Evolutionary conservation across 805 yeast species (phyloP).

Genomic region (Starmerella ratchasimensis): DNA sequence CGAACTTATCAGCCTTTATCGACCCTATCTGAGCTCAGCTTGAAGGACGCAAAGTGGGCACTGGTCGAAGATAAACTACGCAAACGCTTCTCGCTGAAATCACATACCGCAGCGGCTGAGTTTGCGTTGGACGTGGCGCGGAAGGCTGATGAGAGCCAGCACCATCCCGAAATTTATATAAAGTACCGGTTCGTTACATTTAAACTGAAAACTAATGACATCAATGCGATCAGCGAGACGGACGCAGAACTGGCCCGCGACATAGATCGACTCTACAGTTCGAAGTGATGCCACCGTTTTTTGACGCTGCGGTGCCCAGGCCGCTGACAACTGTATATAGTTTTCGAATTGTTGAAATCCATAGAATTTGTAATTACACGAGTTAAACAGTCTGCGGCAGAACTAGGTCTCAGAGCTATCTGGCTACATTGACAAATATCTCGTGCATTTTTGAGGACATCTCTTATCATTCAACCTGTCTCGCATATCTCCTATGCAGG

Average conservation of each 20-base stretch:
- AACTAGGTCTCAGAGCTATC: too few relatives aligned
- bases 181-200: slow-evolving; percentile 16
- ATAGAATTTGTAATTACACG: too few relatives aligned
- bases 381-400: too few relatives aligned
- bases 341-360: too few relatives aligned
- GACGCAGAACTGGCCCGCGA: slow-evolving; percentile 17
- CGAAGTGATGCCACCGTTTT: too few relatives aligned
- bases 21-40: background rate
- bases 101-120: slow-evolving; percentile 19
- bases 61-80: slow-evolving; percentile 5
- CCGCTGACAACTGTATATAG: too few relatives aligned
- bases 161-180: slow-evolving; percentile 20
- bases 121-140: slow-evolving; percentile 15
- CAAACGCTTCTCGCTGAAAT: slow-evolving; percentile 13
- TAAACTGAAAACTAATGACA: slow-evolving; percentile 17
- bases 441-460: too few relatives aligned
- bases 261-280: slow-evolving; percentile 7
- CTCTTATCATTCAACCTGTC: too few relatives aligned
- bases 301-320: too few relatives aligned
- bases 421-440: too few relatives aligned
- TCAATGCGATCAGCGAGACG: slow-evolving; percentile 9
- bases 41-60: slow-evolving; percentile 12
- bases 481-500: too few relatives aligned
- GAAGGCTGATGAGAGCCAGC: slow-evolving; percentile 16
- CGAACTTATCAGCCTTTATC: slow-evolving; percentile 1